Percentiles rank a stretch among this genome's conserved stretches.
phyloP scores from a whole-genome alignment of 495 filamentous ascomycete genomes.

The Penicillium desertorum region DNA sequence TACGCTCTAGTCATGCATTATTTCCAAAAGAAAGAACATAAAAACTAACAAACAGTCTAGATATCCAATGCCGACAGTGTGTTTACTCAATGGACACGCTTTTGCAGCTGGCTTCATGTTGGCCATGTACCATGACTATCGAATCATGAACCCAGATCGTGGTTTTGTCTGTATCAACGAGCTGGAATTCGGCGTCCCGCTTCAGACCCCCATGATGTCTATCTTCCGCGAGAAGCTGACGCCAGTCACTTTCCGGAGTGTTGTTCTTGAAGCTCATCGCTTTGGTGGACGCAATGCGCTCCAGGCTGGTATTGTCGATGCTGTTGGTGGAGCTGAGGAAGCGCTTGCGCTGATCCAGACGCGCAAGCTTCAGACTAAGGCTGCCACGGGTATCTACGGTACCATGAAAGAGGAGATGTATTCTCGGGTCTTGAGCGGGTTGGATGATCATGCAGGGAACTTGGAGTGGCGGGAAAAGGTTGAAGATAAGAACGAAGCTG shows the following conservation, averaged over 20 bases:
- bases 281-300: constrained; percentile 60
- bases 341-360: constrained; percentile 55
- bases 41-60: constrained; percentile 29
- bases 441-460: constrained; percentile 49
- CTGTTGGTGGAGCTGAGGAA: constrained; percentile 61
- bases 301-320: constrained; percentile 66
- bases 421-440: constrained; percentile 53
- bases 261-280: constrained; percentile 69
- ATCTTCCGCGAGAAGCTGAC: constrained; percentile 69
- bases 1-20: neutral
- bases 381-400: constrained; percentile 62
- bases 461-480: constrained; percentile 45
- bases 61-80: constrained; percentile 81
- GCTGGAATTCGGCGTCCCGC: constrained; percentile 70
- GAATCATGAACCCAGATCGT: constrained; percentile 64
- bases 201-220: constrained; percentile 68
- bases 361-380: constrained; percentile 57
- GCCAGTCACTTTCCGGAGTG: constrained; percentile 52
- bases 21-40: neutral
- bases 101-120: constrained; percentile 80
- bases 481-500: constrained; percentile 31
- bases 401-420: constrained; percentile 73
- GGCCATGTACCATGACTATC: constrained; percentile 83
- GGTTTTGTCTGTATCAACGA: constrained; percentile 79
- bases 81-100: constrained; percentile 75